These are phyloP conservation scores for Myxozyma geophila DNA, from an alignment of 805 yeast species.

Conservation along the genomic window DNA sequence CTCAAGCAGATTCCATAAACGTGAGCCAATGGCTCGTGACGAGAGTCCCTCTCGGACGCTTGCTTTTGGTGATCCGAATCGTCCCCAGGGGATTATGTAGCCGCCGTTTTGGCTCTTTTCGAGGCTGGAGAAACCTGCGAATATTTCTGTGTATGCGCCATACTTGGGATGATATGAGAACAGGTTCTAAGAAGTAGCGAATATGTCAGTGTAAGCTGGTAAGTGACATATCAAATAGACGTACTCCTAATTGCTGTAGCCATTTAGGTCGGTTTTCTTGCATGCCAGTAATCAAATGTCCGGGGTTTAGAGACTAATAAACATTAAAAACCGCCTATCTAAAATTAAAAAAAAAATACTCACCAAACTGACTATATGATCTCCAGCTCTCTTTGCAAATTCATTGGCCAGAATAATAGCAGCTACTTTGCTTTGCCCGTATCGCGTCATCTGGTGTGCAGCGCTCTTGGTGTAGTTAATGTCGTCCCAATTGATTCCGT, in stretches of 20 bases:
- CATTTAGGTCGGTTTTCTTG: slow-evolving; percentile 36
- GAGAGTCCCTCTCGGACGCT: slow-evolving; percentile 17
- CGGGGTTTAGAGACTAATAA: slow-evolving; percentile 31
- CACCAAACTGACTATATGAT: slow-evolving; percentile 30
- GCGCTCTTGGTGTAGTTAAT: slow-evolving; percentile 38
- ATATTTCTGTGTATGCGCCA: slow-evolving; percentile 55
- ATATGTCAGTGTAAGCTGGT: neutral
- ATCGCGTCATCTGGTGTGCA: slow-evolving; percentile 36
- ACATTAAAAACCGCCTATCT: neutral
- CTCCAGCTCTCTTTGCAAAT: slow-evolving; percentile 17
- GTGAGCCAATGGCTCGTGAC: slow-evolving; percentile 40
- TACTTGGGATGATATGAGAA: slow-evolving; percentile 38
- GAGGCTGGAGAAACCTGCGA: slow-evolving; percentile 50
- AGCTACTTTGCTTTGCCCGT: slow-evolving; percentile 54
- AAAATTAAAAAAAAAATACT: neutral
- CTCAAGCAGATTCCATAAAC: slow-evolving; percentile 48
- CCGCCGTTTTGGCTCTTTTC: slow-evolving; percentile 45
- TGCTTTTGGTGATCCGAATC: slow-evolving; percentile 41
- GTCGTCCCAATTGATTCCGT: slow-evolving; percentile 48
- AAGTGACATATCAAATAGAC: neutral
- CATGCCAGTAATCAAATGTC: slow-evolving; percentile 32
- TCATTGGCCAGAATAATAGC: slow-evolving; percentile 38
- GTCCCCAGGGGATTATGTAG: slow-evolving; percentile 53
- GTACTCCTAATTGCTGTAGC: slow-evolving; percentile 29
- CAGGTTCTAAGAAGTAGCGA: slow-evolving; percentile 11